Base-by-base conservation (phyloP, 2,329 filamentous ascomycete species). In the Teratosphaeria viscida region DNA sequence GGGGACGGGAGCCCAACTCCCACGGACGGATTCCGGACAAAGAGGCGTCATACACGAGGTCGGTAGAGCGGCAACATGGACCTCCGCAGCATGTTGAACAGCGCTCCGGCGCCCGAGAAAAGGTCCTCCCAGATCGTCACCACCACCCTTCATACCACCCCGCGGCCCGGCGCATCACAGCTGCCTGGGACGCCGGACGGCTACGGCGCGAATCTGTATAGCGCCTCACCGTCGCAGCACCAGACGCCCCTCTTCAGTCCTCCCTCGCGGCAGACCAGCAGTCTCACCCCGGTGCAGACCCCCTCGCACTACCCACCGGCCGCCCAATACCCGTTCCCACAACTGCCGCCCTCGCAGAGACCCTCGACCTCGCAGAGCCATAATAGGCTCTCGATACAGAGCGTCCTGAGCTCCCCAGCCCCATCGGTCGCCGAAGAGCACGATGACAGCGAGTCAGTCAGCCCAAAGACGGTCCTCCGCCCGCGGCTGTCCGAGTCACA, bases 391-490 rank as follows among this genome's bases (percentile, higher is more conserved):
- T 49, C 43, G 16, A 49, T 49, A 49, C 43, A 49, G 43, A 49
- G 43, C 23, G 43, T 49, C 43, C 19, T 49, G 2, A 49, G 43
- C 16, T 49, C 43, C 8, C 43, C 43, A 16, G 43, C 43, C 1
- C 43, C 43, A 23, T n/a, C 43, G 5, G 43, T 10, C 43, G 23
- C n/a, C 19, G 16, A 16, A 49, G 43, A 49, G n/a, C n/a, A 10
- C 67, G 88, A 89, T 62, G 78, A 82, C 56, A 89, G 86, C 70
- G 73, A 87, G 57, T 92, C 88, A 68, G 84, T 92, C 56, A 92
- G 88, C 71, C 89, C 90, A 34, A 91, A 90, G 75, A 90, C 88
- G 39, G 71, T 71, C 52, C 61, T 71, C 5, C 67, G 66, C 16
- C 67, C 68, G 29, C 66, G 68, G 2, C 59, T 65, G 19, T 65